Base-by-base conservation (phyloP, 2,329 filamentous ascomycete genomes). In the Trichoderma guizhouense region DNA sequence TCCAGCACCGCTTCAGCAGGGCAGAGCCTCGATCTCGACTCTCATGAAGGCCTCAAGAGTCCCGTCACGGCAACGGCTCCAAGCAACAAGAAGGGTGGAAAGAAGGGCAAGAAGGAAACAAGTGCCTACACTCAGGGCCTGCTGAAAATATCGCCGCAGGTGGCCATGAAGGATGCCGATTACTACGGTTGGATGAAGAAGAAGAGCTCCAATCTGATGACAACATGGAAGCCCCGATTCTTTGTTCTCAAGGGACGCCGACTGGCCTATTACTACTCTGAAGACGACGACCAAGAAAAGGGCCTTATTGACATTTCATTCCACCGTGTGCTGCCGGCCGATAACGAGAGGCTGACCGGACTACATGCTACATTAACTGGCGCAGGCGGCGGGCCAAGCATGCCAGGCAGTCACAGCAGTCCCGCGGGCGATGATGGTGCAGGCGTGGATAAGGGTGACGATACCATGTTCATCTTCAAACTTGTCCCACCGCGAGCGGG, bases 131-230 rank as follows among this genome's bases (percentile, higher is more conserved):
- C 91, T 21, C 91, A 93, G 34, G 96, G 96, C 0, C 84, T 98
- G 53, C 88, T 93, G 76, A 94, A 95, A 81, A 92, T 95, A 73
- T 84, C 89, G 0, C 96, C 96, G 0, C 86, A 90, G 70, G 93
- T 97, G 79, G 94, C 95, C 73, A 96, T 97, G 82, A 84, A 90
- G 73, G 90, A 90, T 73, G 95, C 94, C 70, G 95, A 99, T 79
- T 98, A 97, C 80, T 95, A 92, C 77, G 96, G 96, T 1, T 99
- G 96, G 96, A 99, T 99, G 96, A 98, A 96, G 86, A 99, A 99
- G 87, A 95, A 97, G 82, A 97, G 94, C 72, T 95, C 94, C 1
- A 96, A 95, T 78, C 86, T 98, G 39, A 97, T 99, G 91, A 94
- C 94, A 3, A 97, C 95, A 2, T 99, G 96, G 96, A 99, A 98